phyloP scores from a whole-genome alignment of 208 protist genomes.

The Trypanosoma melophagium region DNA sequence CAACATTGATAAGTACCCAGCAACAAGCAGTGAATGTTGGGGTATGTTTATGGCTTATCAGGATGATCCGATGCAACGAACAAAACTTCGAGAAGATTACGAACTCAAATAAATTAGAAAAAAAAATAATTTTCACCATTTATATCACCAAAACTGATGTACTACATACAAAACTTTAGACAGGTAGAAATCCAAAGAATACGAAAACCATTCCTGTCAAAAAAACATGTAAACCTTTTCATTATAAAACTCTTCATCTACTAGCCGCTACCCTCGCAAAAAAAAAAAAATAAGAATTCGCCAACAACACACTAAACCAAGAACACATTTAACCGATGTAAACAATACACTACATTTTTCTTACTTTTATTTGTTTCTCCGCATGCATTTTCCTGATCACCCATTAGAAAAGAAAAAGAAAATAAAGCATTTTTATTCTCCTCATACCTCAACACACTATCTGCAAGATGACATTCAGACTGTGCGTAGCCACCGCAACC shows the following conservation, averaged over 20 bases:
- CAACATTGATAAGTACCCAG: conserved; percentile 61
- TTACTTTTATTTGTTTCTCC: too few species aligned
- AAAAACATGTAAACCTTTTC: too few species aligned
- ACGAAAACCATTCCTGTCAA: too few species aligned
- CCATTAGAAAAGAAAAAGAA: background rate
- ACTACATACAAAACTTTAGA: too few species aligned
- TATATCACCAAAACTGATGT: background rate
- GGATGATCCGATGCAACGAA: conserved; percentile 76
- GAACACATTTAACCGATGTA: too few species aligned
- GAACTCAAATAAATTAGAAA: conserved; percentile 7
- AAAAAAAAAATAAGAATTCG: too few species aligned
- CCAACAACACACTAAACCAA: too few species aligned
- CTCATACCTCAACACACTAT: background rate
- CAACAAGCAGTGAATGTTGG: conserved; percentile 62
- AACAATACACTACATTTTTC: too few species aligned
- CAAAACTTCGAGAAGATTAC: conserved; percentile 66
- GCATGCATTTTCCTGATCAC: too few species aligned
- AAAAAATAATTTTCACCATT: background rate
- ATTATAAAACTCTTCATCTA: too few species aligned
- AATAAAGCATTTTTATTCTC: background rate
- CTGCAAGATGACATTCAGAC: conserved; percentile 28
- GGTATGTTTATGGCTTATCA: conserved; percentile 56
- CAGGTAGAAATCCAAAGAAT: too few species aligned
- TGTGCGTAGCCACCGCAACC: conserved; percentile 31
- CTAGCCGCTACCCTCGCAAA: too few species aligned